A percentile compares a stretch with the other conserved stretches of the same genome.
Conservation (phyloP, 805 yeast genomes). For the Candida insectorum region DNA sequence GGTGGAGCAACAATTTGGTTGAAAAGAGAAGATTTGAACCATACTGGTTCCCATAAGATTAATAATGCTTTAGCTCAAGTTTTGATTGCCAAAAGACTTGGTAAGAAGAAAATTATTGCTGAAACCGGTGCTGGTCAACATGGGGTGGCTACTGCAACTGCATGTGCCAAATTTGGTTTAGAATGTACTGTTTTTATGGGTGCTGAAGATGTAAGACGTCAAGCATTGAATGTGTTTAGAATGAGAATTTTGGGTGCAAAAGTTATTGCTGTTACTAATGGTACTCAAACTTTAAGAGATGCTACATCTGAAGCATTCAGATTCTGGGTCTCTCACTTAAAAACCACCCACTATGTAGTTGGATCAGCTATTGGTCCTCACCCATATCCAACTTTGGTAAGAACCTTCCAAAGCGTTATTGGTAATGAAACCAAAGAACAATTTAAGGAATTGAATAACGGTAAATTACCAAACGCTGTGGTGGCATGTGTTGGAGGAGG, state of each 20-base stretch:
- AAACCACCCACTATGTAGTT: constrained; percentile 88
- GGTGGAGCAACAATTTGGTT: constrained; percentile 96
- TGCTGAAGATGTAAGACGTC: constrained; percentile 98
- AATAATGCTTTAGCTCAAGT: constrained; percentile 84
- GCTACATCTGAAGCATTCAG: constrained; percentile 98
- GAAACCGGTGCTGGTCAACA: constrained; percentile 95
- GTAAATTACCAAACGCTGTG: constrained; percentile 85
- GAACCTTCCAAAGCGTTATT: constrained; percentile 97
- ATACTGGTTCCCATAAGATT: constrained; percentile 85
- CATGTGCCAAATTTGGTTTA: constrained; percentile 89
- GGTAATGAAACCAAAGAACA: constrained; percentile 94
- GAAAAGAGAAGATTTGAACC: constrained; percentile 93
- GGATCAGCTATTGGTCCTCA: constrained; percentile 99
- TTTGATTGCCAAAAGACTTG: constrained; percentile 72
- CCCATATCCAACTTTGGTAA: constrained; percentile 96
- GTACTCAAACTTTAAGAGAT: constrained; percentile 94
- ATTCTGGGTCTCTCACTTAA: constrained; percentile 86
- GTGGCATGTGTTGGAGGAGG: constrained; percentile 99
- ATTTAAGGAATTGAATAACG: constrained; percentile 72
- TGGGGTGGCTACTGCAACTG: constrained; percentile 92
- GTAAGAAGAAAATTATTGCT: constrained; percentile 74
- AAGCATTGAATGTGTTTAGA: constrained; percentile 95
- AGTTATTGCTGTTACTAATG: constrained; percentile 89
- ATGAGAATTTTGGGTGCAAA: constrained; percentile 96
- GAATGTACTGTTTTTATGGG: constrained; percentile 97